Evolutionary conservation across 2,329 filamentous ascomycete genomes (phyloP).

Genomic region (Trichoderma sp.): DNA sequence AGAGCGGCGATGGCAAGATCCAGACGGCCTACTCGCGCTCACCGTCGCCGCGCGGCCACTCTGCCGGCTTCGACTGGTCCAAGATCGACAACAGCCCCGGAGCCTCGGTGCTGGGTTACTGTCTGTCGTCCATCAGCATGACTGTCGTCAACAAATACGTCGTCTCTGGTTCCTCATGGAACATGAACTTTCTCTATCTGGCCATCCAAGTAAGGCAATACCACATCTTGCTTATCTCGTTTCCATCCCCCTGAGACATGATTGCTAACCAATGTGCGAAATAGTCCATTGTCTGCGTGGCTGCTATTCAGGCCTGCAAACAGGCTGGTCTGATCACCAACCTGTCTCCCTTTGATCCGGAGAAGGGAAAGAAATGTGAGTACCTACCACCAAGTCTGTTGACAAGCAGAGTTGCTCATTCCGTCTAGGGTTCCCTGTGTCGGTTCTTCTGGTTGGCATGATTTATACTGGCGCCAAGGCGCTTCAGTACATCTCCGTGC

Average conservation of each 20-base stretch:
- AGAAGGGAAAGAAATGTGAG: slow-evolving; percentile 91
- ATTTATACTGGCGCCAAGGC: slow-evolving; percentile 98
- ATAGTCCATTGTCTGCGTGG: slow-evolving; percentile 85
- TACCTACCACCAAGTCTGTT: slow-evolving; percentile 18
- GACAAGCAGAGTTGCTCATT: slow-evolving; percentile 31
- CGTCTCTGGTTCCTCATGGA: slow-evolving; percentile 86
- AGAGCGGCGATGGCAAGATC: slow-evolving; percentile 55
- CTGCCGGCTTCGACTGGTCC: slow-evolving; percentile 43
- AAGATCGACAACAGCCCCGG: slow-evolving; percentile 73
- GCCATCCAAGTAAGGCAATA: slow-evolving; percentile 73
- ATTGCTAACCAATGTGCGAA: slow-evolving; percentile 28
- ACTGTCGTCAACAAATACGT: slow-evolving; percentile 99
- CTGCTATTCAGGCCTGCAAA: slow-evolving; percentile 82
- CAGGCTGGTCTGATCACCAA: slow-evolving; percentile 79
- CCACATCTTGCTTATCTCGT: background rate
- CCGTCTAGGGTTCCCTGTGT: slow-evolving; percentile 85
- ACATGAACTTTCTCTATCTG: slow-evolving; percentile 94
- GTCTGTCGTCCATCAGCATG: slow-evolving; percentile 96
- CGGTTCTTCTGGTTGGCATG: slow-evolving; percentile 94
- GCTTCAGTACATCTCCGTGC: slow-evolving; percentile 93
- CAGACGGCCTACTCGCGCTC: slow-evolving; percentile 42
- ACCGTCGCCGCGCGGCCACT: slow-evolving; percentile 30
- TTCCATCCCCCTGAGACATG: background rate
- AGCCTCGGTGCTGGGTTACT: slow-evolving; percentile 86
- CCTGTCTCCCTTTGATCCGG: slow-evolving; percentile 76